phyloP scores from a whole-genome alignment of 441 rosid genomes.

The Viola pubescens region DNA sequence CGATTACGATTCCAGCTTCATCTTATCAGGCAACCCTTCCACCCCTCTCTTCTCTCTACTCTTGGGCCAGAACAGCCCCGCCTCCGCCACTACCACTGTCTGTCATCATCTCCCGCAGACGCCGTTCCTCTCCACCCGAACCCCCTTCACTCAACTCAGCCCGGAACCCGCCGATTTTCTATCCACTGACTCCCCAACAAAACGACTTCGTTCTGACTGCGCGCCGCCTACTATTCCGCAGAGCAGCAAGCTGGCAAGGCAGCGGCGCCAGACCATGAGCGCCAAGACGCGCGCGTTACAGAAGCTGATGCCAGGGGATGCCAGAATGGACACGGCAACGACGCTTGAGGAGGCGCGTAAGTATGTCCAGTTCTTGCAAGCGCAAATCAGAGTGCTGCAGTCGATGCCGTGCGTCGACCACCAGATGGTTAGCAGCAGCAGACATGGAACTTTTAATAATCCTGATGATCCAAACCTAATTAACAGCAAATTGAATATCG shows the following conservation, averaged over 20 bases:
- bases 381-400: conserved; percentile 1
- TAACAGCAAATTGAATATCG: background rate
- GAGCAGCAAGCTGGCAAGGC: background rate
- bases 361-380: conserved; percentile 2
- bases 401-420: background rate
- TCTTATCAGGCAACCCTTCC: background rate
- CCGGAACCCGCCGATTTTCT: background rate
- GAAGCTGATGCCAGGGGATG: conserved; percentile 1
- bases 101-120: background rate
- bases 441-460: background rate
- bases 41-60: background rate
- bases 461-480: background rate
- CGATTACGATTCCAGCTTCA: background rate
- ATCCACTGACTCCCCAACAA: background rate
- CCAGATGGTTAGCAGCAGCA: background rate
- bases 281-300: background rate
- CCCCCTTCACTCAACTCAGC: background rate
- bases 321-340: conserved; percentile 5
- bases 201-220: background rate
- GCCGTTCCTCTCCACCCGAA: background rate
- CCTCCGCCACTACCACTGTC: background rate
- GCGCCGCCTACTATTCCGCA: background rate
- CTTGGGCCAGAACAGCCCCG: background rate
- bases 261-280: background rate
- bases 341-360: background rate